phyloP scores from a whole-genome alignment of 139 green algal species.

The Choricystis sp. region DNA sequence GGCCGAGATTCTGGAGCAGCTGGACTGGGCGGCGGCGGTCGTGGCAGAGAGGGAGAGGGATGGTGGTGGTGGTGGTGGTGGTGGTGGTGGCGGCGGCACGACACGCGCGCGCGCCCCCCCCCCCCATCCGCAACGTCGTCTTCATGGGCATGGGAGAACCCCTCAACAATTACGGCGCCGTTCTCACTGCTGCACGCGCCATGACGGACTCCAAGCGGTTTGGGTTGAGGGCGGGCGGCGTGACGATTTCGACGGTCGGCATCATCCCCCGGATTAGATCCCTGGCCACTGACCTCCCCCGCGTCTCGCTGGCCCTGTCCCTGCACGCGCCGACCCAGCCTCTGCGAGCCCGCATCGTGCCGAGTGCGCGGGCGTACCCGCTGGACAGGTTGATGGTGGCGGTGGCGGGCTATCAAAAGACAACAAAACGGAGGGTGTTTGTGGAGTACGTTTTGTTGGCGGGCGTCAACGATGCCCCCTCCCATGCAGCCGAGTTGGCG shows the following conservation, averaged over 20 bases:
- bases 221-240: constrained; percentile 41
- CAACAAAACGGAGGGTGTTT: constrained; percentile 47
- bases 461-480: constrained; percentile 58
- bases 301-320: constrained; percentile 76
- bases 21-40: constrained; percentile 56
- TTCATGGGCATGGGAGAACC: constrained; percentile 99
- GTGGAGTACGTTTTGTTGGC: constrained; percentile 91
- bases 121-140: constrained; percentile 75
- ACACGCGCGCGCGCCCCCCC: background rate
- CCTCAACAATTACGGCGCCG: constrained; percentile 86
- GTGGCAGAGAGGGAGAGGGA: background rate
- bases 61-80: too few relatives aligned
- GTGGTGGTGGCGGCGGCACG: background rate
- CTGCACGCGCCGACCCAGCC: constrained; percentile 81
- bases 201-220: constrained; percentile 61
- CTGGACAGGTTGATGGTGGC: constrained; percentile 63
- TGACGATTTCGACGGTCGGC: constrained; percentile 86
- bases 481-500: constrained; percentile 63
- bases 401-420: constrained; percentile 53
- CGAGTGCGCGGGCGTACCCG: constrained; percentile 68
- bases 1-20: constrained; percentile 93
- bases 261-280: constrained; percentile 56
- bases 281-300: constrained; percentile 62
- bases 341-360: constrained; percentile 71
- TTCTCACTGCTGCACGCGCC: constrained; percentile 42